Evolutionary conservation across 2,329 filamentous ascomycete species (phyloP), one percentile per base, ranked within the genome.

Genomic region (Coniella vitis): DNA sequence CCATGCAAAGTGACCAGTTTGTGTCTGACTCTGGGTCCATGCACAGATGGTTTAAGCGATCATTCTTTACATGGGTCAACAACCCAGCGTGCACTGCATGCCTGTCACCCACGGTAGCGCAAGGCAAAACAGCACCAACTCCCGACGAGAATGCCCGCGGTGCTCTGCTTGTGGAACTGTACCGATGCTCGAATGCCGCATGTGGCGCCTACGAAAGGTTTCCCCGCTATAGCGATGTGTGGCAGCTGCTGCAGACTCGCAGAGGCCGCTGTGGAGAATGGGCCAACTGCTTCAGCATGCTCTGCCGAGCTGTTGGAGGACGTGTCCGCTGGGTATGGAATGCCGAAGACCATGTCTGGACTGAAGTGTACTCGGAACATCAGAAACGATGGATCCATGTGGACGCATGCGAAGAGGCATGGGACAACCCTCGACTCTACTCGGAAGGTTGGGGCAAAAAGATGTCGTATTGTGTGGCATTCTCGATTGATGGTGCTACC

Each of bases 261-360:
- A 79, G 86, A 57, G 93, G 93, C 32, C 84, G 93, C 57, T 86
- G 86, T 53, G 93, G 93, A 54, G 93, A 98, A 71, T 97, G 93
- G 90, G 90, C 89, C 57, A 97, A 96, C 69, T 96, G 90, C 75
- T 98, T 98, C 71, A 91, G 86, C 70, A 97, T 97, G 93, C 78
- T 98, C 45, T 97, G 91, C 73, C 82, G 91, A 52, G 93, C 93
- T 4, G 82, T 97, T 13, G 91, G 91, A 43, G 87, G 86, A 52
- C 81, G 91, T 53, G 90, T 96, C 20, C 82, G 93, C 61, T 98
- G 93, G 93, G 86, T 98, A 10, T 98, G 93, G 93, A 97, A 97
- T 59, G 85, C 86, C 25, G 93, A 97, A 67, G 93, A 97, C 65
- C 88, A 96, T 62, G 88, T 96, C 21, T 98, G 93, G 93, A 95